Conservation (phyloP, 805 yeast species). For the Ogataea populi-albae region DNA sequence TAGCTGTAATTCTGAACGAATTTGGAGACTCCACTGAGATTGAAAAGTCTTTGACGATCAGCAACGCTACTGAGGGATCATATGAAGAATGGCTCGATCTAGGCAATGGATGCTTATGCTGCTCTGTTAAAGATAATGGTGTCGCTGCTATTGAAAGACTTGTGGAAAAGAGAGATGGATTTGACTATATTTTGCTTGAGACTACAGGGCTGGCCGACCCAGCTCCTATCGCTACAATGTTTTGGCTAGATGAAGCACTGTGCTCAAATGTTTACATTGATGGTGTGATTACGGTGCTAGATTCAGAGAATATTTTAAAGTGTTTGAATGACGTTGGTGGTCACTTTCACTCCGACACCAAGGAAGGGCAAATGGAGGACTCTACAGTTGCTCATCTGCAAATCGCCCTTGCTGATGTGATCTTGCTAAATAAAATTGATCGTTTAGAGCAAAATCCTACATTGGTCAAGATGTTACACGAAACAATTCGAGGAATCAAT, state of each 20-base stretch:
- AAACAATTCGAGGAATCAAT: conserved; percentile 56
- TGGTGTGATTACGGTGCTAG: conserved; percentile 87
- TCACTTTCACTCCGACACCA: conserved; percentile 54
- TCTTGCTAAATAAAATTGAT: conserved; percentile 79
- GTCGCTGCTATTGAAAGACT: conserved; percentile 90
- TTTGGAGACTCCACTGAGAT: conserved; percentile 89
- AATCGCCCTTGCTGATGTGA: conserved; percentile 82
- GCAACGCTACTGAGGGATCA: conserved; percentile 45
- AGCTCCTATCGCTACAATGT: conserved; percentile 94
- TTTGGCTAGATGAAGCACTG: conserved; percentile 93
- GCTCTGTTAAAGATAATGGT: conserved; percentile 93
- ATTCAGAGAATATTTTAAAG: conserved; percentile 59
- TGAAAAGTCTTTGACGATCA: conserved; percentile 79
- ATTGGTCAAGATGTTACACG: conserved; percentile 25
- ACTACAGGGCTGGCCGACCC: conserved; percentile 98
- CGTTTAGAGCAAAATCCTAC: conserved; percentile 31
- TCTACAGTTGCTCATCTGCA: conserved; percentile 85
- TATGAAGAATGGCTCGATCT: conserved; percentile 94
- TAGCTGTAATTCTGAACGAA: conserved; percentile 90
- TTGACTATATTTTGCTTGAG: conserved; percentile 89
- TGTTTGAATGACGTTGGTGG: conserved; percentile 73
- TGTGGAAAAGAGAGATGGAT: conserved; percentile 60
- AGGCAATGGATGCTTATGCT: conserved; percentile 95
- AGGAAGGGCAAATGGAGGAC: conserved; percentile 33
- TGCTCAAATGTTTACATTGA: conserved; percentile 83